Evolutionary conservation across 495 filamentous ascomycete genomes (phyloP).

Genomic region (Penicillium longicatenatum): DNA sequence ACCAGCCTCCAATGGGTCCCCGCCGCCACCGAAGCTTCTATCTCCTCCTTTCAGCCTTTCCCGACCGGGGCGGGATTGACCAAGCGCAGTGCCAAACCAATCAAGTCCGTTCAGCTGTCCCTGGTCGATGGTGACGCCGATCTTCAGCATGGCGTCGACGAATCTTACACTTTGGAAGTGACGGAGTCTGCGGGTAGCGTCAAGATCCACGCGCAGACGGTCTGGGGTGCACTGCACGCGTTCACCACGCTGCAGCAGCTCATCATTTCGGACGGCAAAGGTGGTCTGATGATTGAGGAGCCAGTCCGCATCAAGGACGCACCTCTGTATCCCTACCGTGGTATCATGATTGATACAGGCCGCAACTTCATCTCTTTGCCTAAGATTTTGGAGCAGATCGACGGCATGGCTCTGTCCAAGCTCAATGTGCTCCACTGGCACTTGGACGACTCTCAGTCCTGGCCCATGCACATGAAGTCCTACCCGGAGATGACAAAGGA

Average conservation of each 20-base stretch:
- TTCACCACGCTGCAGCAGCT: slow-evolving; percentile 61
- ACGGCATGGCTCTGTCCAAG: slow-evolving; percentile 55
- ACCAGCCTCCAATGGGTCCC: slow-evolving; percentile 53
- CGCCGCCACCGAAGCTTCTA: slow-evolving; percentile 51
- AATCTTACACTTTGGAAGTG: slow-evolving; percentile 58
- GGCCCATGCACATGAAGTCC: slow-evolving; percentile 50
- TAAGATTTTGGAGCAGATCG: slow-evolving; percentile 54
- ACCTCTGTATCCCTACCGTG: slow-evolving; percentile 51
- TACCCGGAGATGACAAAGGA: slow-evolving; percentile 58
- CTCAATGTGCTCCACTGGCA: slow-evolving; percentile 58
- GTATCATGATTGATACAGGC: slow-evolving; percentile 54
- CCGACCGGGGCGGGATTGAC: slow-evolving; percentile 39
- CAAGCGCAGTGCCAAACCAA: slow-evolving; percentile 34
- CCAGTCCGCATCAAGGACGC: slow-evolving; percentile 49
- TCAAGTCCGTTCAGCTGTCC: slow-evolving; percentile 41
- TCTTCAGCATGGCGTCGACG: slow-evolving; percentile 56
- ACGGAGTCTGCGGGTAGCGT: slow-evolving; percentile 32
- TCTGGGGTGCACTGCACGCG: slow-evolving; percentile 59
- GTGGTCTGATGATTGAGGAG: slow-evolving; percentile 51
- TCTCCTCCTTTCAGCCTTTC: slow-evolving; percentile 47
- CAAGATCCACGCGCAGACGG: slow-evolving; percentile 49
- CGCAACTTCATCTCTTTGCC: slow-evolving; percentile 50
- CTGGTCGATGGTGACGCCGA: slow-evolving; percentile 43
- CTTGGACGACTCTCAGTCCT: slow-evolving; percentile 52
- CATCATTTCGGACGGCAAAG: slow-evolving; percentile 48